A percentile compares a stretch with the other conserved stretches of the same genome.
Conservation (phyloP, 306 rosid genomes). For the Cotoneaster glaucophyllus region DNA sequence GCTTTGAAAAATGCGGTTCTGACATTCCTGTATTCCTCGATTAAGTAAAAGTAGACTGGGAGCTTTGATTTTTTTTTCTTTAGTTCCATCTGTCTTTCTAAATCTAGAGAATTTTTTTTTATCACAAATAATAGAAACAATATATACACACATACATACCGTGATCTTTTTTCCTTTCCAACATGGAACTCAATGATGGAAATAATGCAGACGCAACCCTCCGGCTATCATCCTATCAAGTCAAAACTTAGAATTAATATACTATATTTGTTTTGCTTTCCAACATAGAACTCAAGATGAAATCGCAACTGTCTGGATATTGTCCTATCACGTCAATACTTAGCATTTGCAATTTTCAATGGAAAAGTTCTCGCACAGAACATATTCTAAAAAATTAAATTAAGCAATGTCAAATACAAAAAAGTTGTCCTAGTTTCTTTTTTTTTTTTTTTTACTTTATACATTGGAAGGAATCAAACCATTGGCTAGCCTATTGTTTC, state of each 20-base stretch:
- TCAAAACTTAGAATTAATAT: conserved; percentile 28
- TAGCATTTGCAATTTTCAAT: neutral
- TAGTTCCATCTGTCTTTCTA: neutral
- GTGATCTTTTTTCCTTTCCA: conserved; percentile 79
- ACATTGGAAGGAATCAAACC: neutral
- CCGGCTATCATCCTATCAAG: conserved; percentile 77
- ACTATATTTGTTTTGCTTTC: conserved; percentile 80
- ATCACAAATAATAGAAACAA: neutral
- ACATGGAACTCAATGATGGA: conserved; percentile 57
- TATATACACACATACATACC: conserved; percentile 30
- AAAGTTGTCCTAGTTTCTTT: neutral
- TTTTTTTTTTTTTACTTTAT: too few species aligned
- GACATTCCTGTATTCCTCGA: neutral
- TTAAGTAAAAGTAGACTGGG: neutral
- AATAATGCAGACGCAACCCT: conserved; percentile 68
- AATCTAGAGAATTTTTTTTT: neutral
- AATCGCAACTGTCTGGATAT: conserved; percentile 71
- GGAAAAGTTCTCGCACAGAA: neutral
- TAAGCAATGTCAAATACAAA: neutral
- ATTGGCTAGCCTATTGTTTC: neutral
- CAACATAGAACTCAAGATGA: conserved; percentile 47
- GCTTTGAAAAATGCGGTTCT: neutral
- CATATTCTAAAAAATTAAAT: neutral
- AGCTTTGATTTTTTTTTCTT: neutral
- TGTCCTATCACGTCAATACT: conserved; percentile 49